These are phyloP conservation scores for Emergomyces orientalis DNA, from an alignment of 2,329 filamentous ascomycete genomes.

Conservation along the genomic window DNA sequence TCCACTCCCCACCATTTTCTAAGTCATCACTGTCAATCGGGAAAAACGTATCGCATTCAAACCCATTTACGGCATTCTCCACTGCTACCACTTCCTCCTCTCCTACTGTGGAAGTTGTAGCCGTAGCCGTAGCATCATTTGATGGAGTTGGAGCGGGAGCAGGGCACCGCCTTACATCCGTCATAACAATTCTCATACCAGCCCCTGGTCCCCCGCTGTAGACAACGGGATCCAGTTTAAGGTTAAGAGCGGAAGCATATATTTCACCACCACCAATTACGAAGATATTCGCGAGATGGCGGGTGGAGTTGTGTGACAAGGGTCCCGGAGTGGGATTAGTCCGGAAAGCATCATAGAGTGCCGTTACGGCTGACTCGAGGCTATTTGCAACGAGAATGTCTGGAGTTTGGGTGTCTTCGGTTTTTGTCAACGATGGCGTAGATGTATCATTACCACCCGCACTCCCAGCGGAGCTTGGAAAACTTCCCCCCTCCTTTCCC, in stretches of 20 bases:
- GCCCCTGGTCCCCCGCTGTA: background rate
- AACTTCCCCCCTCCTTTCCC: conserved; percentile 6
- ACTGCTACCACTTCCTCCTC: conserved; percentile 6
- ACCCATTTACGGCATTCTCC: conserved; percentile 20
- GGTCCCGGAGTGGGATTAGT: background rate
- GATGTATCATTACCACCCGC: conserved; percentile 7
- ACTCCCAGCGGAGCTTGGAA: background rate
- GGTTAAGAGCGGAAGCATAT: conserved; percentile 59
- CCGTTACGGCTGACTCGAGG: conserved; percentile 48
- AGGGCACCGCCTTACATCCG: conserved; percentile 27
- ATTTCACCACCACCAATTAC: conserved; percentile 87
- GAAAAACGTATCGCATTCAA: conserved; percentile 43
- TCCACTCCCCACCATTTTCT: conserved; percentile 24
- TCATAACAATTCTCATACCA: conserved; percentile 33
- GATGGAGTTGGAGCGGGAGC: conserved; percentile 5
- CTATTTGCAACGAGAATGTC: conserved; percentile 47
- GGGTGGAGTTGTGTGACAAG: conserved; percentile 11
- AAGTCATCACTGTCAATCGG: conserved; percentile 30
- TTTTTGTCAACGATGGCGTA: background rate
- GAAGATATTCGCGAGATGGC: conserved; percentile 54
- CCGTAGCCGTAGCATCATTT: background rate
- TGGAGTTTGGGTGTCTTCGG: conserved; percentile 16
- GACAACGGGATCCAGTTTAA: conserved; percentile 8
- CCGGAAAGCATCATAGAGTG: conserved; percentile 24
- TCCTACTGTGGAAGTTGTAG: background rate